Evolutionary conservation across 2,329 filamentous ascomycete species (phyloP).

Genomic region (Diaporthe citrichinensis): DNA sequence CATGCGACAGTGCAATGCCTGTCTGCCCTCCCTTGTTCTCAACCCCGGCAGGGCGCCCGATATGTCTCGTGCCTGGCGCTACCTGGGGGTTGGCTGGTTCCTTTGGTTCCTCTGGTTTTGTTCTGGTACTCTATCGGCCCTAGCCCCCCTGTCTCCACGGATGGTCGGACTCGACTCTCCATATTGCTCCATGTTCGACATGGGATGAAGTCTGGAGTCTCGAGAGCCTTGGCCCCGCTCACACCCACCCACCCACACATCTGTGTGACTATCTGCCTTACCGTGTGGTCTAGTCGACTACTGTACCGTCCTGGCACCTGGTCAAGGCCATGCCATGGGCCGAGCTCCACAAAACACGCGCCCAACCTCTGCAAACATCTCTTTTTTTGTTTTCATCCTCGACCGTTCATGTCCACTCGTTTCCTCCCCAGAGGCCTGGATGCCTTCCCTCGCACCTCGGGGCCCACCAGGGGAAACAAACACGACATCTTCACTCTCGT

Average conservation of each 20-base stretch:
- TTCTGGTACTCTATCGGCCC: background rate
- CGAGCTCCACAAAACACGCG: slow-evolving; percentile 34
- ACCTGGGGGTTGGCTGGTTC: background rate
- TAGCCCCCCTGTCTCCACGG: background rate
- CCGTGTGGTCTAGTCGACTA: too few relatives aligned
- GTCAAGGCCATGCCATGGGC: background rate
- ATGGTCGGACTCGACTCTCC: slow-evolving; percentile 25
- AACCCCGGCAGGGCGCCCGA: background rate
- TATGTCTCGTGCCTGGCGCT: slow-evolving; percentile 16
- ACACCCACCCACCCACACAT: background rate
- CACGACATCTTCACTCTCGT: slow-evolving; percentile 3
- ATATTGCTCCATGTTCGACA: slow-evolving; percentile 27
- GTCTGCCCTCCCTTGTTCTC: slow-evolving; percentile 13
- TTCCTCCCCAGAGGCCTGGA: slow-evolving; percentile 22
- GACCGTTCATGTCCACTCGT: slow-evolving; percentile 33
- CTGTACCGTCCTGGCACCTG: background rate
- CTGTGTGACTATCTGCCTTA: background rate
- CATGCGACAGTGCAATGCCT: slow-evolving; percentile 24
- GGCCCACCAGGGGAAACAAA: slow-evolving; percentile 22
- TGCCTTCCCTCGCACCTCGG: slow-evolving; percentile 23
- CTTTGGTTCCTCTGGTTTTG: background rate
- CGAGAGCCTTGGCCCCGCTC: background rate
- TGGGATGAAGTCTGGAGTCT: slow-evolving; percentile 32
- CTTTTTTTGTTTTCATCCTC: slow-evolving; percentile 30
- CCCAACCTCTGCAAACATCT: slow-evolving; percentile 33